Evolutionary conservation across 1,284 basidiomycete genomes (phyloP).

Genomic region (Apiotrichum siamense): DNA sequence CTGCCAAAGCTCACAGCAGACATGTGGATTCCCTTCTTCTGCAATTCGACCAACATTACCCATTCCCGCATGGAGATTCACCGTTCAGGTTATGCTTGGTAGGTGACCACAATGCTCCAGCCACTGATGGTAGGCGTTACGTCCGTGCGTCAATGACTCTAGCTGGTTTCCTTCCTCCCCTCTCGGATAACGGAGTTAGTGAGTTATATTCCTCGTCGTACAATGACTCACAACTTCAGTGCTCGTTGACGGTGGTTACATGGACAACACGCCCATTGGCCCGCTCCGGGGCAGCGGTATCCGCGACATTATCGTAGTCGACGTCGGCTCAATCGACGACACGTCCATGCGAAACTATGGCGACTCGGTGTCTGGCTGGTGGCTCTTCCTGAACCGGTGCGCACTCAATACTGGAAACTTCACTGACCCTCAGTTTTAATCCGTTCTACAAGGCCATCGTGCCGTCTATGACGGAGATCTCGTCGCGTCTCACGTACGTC

Average conservation of each 20-base stretch:
- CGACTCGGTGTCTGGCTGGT: slow-evolving; percentile 94
- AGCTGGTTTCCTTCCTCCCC: slow-evolving; percentile 86
- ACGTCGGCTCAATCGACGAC: slow-evolving; percentile 93
- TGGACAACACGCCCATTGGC: slow-evolving; percentile 85
- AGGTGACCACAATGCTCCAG: slow-evolving; percentile 31
- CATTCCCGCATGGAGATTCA: slow-evolving; percentile 97
- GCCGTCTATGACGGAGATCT: slow-evolving; percentile 92
- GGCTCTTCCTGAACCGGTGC: slow-evolving; percentile 87
- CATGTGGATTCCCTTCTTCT: slow-evolving; percentile 99
- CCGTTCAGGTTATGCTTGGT: slow-evolving; percentile 91
- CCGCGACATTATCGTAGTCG: slow-evolving; percentile 85
- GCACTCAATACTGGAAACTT: too few species aligned
- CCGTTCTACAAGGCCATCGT: slow-evolving; percentile 77
- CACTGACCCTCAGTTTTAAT: slow-evolving; percentile 51
- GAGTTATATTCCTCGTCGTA: slow-evolving; percentile 13
- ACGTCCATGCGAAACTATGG: slow-evolving; percentile 92
- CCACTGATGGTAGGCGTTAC: slow-evolving; percentile 45
- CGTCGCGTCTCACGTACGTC: slow-evolving; percentile 90
- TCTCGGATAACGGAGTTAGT: slow-evolving; percentile 86
- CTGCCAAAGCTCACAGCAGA: slow-evolving; percentile 49
- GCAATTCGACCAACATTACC: slow-evolving; percentile 98
- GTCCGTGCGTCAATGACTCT: slow-evolving; percentile 95
- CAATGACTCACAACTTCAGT: slow-evolving; percentile 49
- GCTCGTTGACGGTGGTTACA: slow-evolving; percentile 90
- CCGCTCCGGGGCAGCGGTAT: slow-evolving; percentile 91